Percentiles rank a stretch among this genome's conserved stretches.
These are phyloP conservation scores for Beta lomatogona DNA, from an alignment of 179 eudicot genomes.

Conservation along the genomic window DNA sequence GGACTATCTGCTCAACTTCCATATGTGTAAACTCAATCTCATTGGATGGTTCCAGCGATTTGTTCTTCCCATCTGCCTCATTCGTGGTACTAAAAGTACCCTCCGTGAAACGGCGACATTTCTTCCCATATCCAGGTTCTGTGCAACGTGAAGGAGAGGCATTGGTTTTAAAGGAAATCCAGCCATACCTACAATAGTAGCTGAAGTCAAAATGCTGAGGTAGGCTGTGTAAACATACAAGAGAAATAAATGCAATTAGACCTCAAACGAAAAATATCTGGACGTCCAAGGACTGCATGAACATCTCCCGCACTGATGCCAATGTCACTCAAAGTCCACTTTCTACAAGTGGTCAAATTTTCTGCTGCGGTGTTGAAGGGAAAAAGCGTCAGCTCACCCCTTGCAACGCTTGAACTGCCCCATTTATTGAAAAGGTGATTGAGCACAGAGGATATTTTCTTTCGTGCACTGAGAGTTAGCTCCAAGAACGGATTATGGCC, in stretches of 20 bases:
- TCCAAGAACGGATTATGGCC: slow-evolving; percentile 51
- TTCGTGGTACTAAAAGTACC: slow-evolving; percentile 28
- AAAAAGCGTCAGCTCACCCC: slow-evolving; percentile 46
- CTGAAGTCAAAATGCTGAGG: slow-evolving; percentile 27
- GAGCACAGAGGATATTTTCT: slow-evolving; percentile 47
- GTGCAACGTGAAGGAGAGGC: slow-evolving; percentile 18
- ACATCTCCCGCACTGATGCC: slow-evolving; percentile 40
- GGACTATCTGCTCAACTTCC: slow-evolving; percentile 31
- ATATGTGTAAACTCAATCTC: slow-evolving; percentile 28
- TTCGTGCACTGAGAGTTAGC: slow-evolving; percentile 43
- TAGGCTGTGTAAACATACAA: background rate
- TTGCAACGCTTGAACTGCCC: slow-evolving; percentile 42
- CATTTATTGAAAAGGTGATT: slow-evolving; percentile 44
- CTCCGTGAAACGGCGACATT: slow-evolving; percentile 28
- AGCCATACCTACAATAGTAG: slow-evolving; percentile 45
- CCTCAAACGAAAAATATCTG: slow-evolving; percentile 48
- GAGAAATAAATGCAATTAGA: slow-evolving; percentile 11
- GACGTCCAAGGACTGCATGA: slow-evolving; percentile 39
- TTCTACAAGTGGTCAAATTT: slow-evolving; percentile 25
- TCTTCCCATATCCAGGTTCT: slow-evolving; percentile 19
- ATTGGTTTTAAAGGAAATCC: slow-evolving; percentile 40
- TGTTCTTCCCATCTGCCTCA: slow-evolving; percentile 21
- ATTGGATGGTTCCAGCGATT: slow-evolving; percentile 26
- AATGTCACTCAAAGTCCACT: slow-evolving; percentile 40
- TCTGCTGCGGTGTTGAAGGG: slow-evolving; percentile 30